phyloP scores from a whole-genome alignment of 225 moss, liverwort and hornwort species.

The Takakia lepidozioides region DNA sequence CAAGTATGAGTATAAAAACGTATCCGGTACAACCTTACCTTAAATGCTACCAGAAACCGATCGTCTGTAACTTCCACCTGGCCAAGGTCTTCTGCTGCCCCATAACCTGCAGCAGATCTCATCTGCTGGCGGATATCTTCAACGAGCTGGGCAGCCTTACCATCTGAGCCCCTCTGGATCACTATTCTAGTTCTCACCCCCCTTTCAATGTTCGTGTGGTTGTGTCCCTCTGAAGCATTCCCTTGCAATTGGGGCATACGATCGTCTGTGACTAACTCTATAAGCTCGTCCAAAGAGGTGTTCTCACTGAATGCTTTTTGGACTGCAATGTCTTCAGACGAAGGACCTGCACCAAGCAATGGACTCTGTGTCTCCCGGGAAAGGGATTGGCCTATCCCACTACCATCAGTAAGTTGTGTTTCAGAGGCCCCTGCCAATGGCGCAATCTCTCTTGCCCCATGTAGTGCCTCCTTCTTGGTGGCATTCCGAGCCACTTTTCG shows the following conservation, averaged over 20 bases:
- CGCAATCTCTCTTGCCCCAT: constrained; percentile 9
- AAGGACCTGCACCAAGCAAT: too few relatives aligned
- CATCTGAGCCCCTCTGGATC: constrained; percentile 36
- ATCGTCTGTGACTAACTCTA: constrained; percentile 49
- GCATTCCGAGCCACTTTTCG: constrained; percentile 58
- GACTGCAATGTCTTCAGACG: constrained; percentile 15
- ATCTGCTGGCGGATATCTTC: constrained; percentile 81
- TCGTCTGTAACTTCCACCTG: constrained; percentile 77
- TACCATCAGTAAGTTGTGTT: too few relatives aligned
- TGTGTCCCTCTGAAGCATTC: too few relatives aligned
- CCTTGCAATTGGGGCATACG: constrained; percentile 1
- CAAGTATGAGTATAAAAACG: too few relatives aligned
- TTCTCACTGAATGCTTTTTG: constrained; percentile 26
- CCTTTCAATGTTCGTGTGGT: too few relatives aligned
- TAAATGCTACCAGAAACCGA: constrained; percentile 78
- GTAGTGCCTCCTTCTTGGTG: constrained; percentile 24
- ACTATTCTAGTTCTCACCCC: constrained; percentile 71
- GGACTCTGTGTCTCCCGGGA: too few relatives aligned
- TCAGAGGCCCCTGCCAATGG: too few relatives aligned
- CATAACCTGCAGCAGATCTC: constrained; percentile 61
- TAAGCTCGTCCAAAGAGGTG: constrained; percentile 45
- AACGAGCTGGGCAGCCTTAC: constrained; percentile 47
- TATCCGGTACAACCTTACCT: constrained; percentile 34
- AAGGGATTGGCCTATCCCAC: too few relatives aligned
- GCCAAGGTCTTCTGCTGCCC: constrained; percentile 55